Base-by-base conservation (phyloP, 2,329 filamentous ascomycete genomes). In the Calonectria crousiana region DNA sequence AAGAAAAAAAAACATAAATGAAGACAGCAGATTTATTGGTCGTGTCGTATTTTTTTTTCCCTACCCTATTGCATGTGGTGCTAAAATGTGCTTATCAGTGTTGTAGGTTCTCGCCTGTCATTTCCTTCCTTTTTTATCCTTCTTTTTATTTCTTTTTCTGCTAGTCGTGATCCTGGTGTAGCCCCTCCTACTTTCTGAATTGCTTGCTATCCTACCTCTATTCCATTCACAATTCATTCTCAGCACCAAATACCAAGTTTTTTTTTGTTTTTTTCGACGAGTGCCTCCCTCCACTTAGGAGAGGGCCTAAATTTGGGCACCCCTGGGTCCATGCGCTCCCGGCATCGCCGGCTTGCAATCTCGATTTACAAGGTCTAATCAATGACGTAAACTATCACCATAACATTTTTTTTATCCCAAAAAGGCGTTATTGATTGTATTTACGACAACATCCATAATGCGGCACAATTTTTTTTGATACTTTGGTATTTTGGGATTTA, bases 311-410 rank as follows among this genome's bases (percentile, higher is more conserved):
- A 68, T 56, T 28, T 64, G 65, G 53, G 53, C 44, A 34, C 23
- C 65, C 66, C 71, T 69, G 56, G 38, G 47, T 34, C 71, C 64
- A 58, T 69, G 49, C 56, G 41, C 60, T 72, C 75, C 76, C 77
- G 76, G 66, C 52, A 69, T 68, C 66, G 58, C 65, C 73, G 71
- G 65, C 72, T 70, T 23, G 67, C 72, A 72, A 67, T 73, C 67
- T 74, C 44, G 72, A 74, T 76, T 73, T 38, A 26, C 53, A 73
- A 67, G 47, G 52, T 58, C 51, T 58, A 72, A 51, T 75, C 75
- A 23, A 75, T 80, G 78, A 80, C 78, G 78, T 79, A 79, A 69
- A 64, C 32, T 30, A 26, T 13, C 30, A 36, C n/a, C 52, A 28
- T 49, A 34, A 36, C 53, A 56, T 60, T 66, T 68, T 26, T 72